Percentiles rank a stretch among this genome's conserved stretches.
These are phyloP conservation scores for Metahyphopichia silvanorum DNA, from an alignment of 805 yeast genomes.

Conservation along the genomic window DNA sequence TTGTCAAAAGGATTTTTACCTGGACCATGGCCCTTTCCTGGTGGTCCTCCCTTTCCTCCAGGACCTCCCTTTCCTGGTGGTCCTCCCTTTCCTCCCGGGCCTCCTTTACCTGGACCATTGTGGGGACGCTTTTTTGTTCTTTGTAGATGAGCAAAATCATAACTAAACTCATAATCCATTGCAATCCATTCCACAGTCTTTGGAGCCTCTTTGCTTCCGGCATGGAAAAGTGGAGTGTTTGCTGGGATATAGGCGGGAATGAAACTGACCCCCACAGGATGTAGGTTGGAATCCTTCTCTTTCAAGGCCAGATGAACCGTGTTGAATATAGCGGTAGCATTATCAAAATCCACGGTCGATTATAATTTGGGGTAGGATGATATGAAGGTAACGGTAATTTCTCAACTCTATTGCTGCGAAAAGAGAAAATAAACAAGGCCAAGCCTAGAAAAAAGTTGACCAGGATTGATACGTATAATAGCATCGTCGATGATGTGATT, in stretches of 20 bases:
- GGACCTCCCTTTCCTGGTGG: slow-evolving; percentile 6
- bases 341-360: slow-evolving; percentile 41
- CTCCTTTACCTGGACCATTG: slow-evolving; percentile 6
- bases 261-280: slow-evolving; percentile 55
- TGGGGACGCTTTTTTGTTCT: slow-evolving; percentile 4
- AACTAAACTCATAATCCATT: slow-evolving; percentile 60
- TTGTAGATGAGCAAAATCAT: slow-evolving; percentile 38
- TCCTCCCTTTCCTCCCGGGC: slow-evolving; percentile 3
- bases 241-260: slow-evolving; percentile 60
- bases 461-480: too few relatives aligned
- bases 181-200: slow-evolving; percentile 59
- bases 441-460: too few relatives aligned
- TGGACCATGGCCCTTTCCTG: slow-evolving; percentile 5
- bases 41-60: neutral
- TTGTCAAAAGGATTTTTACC: slow-evolving; percentile 2
- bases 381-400: too few relatives aligned
- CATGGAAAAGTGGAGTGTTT: slow-evolving; percentile 57
- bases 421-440: too few relatives aligned
- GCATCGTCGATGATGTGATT: too few relatives aligned
- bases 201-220: slow-evolving; percentile 41
- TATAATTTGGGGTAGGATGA: too few relatives aligned
- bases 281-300: slow-evolving; percentile 48
- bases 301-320: slow-evolving; percentile 51
- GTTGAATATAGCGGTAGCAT: slow-evolving; percentile 56
- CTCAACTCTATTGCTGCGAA: too few relatives aligned